Base-by-base conservation (phyloP, 345 rosid genomes). In the Lepidium didymum region DNA sequence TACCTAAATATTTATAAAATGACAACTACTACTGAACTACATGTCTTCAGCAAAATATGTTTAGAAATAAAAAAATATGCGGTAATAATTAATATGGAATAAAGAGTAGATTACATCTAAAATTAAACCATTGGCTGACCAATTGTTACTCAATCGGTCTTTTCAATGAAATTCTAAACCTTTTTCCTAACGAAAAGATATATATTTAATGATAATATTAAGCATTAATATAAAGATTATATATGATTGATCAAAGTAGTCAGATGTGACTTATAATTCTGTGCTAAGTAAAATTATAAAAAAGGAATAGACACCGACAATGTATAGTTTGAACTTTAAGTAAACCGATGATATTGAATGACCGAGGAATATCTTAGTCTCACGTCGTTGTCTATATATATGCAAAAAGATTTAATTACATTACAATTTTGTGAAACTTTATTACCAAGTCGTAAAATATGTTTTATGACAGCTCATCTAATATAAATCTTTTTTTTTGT, bases 261-360 rank as follows among this genome's bases (percentile, higher is more conserved):
- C 69, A 71, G 41, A 71, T 62, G 75, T 47, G 56, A 62, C 69
- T 70, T 56, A 45, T n/a, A 44, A 49, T 52, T 34, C 14, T 34
- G 62, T 34, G 68, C 31, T 41, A n/a, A n/a, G n/a, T 34, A 4
- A 57, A 57, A 36, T 8, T 25, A 36, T 36, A n/a, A 37, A 46
- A 40, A 46, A 23, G 41, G 64, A 55, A 36, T 21, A 36, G 49
- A 56, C 57, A 70, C 75, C 75, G 69, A 70, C 75, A 35, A 5
- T 25, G 6, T 27, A 4, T 33, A 18, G 54, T 56, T 23, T 56
- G 46, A 57, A 58, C 35, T 36, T 57, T 57, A 38, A 23, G 56
- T 27, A 33, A 55, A 0, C 23, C 62, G 0, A 54, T 46, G 37
- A n/a, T n/a, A n/a, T 68, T 13, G 27, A 46, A 49, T 35, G n/a